These are phyloP conservation scores for Plasmodium inui DNA, from an alignment of 169 alveolate genomes.

Conservation along the genomic window DNA sequence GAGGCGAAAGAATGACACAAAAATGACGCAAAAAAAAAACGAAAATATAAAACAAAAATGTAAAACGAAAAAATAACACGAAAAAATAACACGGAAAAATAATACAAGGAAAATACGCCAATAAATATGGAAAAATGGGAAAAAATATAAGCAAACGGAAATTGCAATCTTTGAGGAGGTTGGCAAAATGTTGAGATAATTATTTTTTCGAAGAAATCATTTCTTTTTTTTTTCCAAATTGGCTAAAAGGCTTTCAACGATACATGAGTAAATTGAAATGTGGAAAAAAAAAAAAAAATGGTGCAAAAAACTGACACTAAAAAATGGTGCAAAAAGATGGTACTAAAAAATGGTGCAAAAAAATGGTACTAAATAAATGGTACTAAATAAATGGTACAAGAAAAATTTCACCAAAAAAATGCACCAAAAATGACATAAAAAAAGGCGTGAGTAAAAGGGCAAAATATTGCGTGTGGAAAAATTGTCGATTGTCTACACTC, in stretches of 20 bases:
- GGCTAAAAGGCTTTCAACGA: not conserved
- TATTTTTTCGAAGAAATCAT: not conserved
- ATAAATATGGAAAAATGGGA: not conserved
- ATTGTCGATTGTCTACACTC: constrained; percentile 6
- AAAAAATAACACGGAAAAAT: not conserved
- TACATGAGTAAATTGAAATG: constrained; percentile 6
- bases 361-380: not conserved
- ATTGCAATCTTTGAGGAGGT: not conserved
- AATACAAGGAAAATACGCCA: not conserved
- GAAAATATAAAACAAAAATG: too few relatives aligned
- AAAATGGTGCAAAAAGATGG: not conserved
- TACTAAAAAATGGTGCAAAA: not conserved
- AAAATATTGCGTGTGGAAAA: not conserved
- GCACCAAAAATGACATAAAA: not conserved
- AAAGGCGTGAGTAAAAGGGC: not conserved
- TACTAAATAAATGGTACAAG: not conserved
- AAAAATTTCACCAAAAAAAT: not conserved
- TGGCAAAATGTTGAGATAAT: not conserved
- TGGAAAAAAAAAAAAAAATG: not conserved
- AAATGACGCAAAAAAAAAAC: not conserved
- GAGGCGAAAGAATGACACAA: not conserved
- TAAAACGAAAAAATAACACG: too few relatives aligned
- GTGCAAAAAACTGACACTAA: not conserved
- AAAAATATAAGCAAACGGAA: not conserved
- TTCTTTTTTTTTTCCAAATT: not conserved